phyloP scores from a whole-genome alignment of 345 rosid genomes.

The Corchorus capsularis region DNA sequence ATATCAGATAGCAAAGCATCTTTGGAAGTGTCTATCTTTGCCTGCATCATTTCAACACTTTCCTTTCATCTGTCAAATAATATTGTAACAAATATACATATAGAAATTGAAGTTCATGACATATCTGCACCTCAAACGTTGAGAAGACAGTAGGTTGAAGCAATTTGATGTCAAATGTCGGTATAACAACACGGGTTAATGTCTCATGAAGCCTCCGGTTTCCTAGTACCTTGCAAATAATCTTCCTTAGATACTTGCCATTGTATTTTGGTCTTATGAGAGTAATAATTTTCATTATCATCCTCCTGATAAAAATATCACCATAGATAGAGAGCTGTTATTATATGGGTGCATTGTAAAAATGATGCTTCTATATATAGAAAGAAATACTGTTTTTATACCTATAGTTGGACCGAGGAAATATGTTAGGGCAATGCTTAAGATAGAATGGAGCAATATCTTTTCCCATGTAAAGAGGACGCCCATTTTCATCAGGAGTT shows the following conservation, averaged over 20 bases:
- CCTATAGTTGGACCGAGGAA: slow-evolving; percentile 38
- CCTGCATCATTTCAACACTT: slow-evolving; percentile 27
- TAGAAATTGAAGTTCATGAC: not conserved
- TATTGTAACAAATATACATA: not conserved
- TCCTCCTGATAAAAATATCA: slow-evolving; percentile 21
- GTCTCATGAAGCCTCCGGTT: slow-evolving; percentile 32
- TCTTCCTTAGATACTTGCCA: slow-evolving; percentile 40
- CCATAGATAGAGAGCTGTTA: slow-evolving; percentile 28
- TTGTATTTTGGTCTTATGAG: slow-evolving; percentile 51
- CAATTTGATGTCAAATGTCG: slow-evolving; percentile 51
- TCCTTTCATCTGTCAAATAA: not conserved
- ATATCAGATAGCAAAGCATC: slow-evolving; percentile 52
- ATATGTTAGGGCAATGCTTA: slow-evolving; percentile 41
- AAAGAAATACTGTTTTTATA: not conserved
- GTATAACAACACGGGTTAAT: slow-evolving; percentile 51
- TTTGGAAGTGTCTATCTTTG: slow-evolving; percentile 29
- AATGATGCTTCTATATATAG: not conserved
- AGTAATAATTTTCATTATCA: slow-evolving; percentile 28
- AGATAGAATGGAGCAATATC: slow-evolving; percentile 49
- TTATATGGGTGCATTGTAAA: not conserved
- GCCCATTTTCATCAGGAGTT: slow-evolving; percentile 41
- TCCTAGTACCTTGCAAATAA: slow-evolving; percentile 40
- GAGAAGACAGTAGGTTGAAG: slow-evolving; percentile 56
- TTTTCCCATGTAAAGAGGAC: slow-evolving; percentile 52
- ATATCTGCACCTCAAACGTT: slow-evolving; percentile 35